Conservation (phyloP, 192 early-diverging fungal genomes). For the Backusella parvicylindrica region DNA sequence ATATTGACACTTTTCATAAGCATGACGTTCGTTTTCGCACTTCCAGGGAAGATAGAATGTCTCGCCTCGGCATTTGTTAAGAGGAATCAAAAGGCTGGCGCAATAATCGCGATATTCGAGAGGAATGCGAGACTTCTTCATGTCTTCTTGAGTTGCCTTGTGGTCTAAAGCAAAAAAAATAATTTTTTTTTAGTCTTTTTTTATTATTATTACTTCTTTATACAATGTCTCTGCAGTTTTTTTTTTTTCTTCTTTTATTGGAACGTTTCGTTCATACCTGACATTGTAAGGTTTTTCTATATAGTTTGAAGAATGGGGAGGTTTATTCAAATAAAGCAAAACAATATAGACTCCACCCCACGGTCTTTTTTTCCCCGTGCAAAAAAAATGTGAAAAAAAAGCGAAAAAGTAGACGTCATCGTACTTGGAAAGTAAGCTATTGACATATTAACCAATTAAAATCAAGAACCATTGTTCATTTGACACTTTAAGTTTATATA, state of each 20-base stretch:
- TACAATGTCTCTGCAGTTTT: not conserved
- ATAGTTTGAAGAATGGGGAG: not conserved
- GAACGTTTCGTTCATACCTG: not conserved
- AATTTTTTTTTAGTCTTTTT: not conserved
- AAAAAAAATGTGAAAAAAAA: not conserved
- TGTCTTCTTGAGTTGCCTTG: slow-evolving; percentile 81
- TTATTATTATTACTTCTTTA: not conserved
- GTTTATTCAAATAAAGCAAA: not conserved
- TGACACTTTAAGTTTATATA: too few relatives aligned
- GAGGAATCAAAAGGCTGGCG: slow-evolving; percentile 81
- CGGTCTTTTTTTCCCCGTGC: not conserved
- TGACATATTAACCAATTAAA: too few relatives aligned
- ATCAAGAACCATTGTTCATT: too few relatives aligned
- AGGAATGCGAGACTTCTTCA: slow-evolving; percentile 80
- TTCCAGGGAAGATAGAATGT: slow-evolving; percentile 91
- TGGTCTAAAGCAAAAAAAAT: too few relatives aligned
- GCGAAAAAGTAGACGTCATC: not conserved
- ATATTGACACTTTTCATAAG: slow-evolving; percentile 95
- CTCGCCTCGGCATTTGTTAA: slow-evolving; percentile 89
- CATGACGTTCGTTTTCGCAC: slow-evolving; percentile 84
- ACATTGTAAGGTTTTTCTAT: not conserved
- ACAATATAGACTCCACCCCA: not conserved
- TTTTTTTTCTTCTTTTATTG: not conserved
- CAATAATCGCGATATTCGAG: slow-evolving; percentile 92
- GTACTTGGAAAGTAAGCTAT: too few relatives aligned